These are phyloP conservation scores for Boletus rubroflammeus DNA, from an alignment of 768 basidiomycete genomes.

Conservation along the genomic window DNA sequence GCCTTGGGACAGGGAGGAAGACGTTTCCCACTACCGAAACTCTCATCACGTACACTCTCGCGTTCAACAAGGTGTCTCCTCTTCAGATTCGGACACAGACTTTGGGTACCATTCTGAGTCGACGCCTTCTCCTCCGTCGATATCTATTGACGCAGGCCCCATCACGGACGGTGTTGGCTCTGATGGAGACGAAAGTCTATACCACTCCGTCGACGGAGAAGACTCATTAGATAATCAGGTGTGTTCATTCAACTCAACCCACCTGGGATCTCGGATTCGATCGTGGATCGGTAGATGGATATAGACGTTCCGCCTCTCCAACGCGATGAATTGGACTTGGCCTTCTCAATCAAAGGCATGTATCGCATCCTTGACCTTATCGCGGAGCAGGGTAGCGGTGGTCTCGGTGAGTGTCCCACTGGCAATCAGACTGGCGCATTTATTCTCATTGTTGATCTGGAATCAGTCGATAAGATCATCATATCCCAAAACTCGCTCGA, in stretches of 20 bases:
- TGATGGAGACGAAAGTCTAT: constrained; percentile 12
- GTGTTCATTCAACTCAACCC: not conserved
- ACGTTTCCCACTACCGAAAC: not conserved
- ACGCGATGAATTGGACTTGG: constrained; percentile 20
- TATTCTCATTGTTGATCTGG: not conserved
- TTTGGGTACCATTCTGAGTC: not conserved
- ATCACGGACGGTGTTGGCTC: not conserved
- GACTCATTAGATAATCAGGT: constrained; percentile 6
- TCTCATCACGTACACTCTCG: not conserved
- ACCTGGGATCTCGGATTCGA: not conserved
- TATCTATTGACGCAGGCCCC: not conserved
- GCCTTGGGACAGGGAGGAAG: not conserved
- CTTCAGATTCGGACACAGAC: constrained; percentile 8
- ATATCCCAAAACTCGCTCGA: constrained; percentile 50
- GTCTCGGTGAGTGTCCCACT: constrained; percentile 42
- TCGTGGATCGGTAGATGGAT: constrained; percentile 18
- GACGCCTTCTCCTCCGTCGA: constrained; percentile 3
- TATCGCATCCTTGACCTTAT: constrained; percentile 54
- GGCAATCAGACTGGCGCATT: constrained; percentile 10
- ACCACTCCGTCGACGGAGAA: constrained; percentile 13
- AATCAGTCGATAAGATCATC: constrained; percentile 60
- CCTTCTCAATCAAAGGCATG: constrained; percentile 40
- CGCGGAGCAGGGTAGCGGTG: constrained; percentile 47
- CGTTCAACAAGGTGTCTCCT: not conserved
- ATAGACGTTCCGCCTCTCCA: constrained; percentile 2